Conservation (phyloP, 1,139 yeast genomes). For the Blastobotrys capitulatus region DNA sequence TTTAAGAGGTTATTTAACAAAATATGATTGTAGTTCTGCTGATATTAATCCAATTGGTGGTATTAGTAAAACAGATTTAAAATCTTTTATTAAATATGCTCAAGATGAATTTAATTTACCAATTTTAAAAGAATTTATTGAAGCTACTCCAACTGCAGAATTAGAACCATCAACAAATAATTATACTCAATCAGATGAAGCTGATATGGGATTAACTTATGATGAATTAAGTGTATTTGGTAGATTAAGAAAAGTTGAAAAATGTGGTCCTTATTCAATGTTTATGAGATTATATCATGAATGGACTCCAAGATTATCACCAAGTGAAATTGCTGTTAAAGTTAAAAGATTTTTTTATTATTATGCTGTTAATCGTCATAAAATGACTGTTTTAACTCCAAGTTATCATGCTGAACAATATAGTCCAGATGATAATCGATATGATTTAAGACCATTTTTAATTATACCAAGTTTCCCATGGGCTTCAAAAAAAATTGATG, state of each 20-base stretch:
- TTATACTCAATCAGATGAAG: conserved; percentile 93
- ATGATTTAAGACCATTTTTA: conserved; percentile 88
- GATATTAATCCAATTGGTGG: conserved; percentile 98
- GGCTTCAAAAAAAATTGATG: conserved; percentile 85
- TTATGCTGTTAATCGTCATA: conserved; percentile 92
- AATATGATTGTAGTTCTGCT: conserved; percentile 95
- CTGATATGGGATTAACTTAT: conserved; percentile 97
- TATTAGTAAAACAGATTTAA: conserved; percentile 87
- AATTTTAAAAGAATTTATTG: conserved; percentile 65
- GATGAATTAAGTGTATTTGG: conserved; percentile 92
- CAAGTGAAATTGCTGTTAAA: conserved; percentile 82
- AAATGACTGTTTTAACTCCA: conserved; percentile 95
- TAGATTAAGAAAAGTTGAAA: conserved; percentile 81
- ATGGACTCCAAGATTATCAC: conserved; percentile 83
- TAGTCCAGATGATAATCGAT: conserved; percentile 96
- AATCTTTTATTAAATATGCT: conserved; percentile 79
- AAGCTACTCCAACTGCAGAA: conserved; percentile 97
- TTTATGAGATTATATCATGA: conserved; percentile 82
- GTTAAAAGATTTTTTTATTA: conserved; percentile 89
- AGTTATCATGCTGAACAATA: conserved; percentile 96
- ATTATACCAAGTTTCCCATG: conserved; percentile 87
- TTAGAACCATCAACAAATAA: conserved; percentile 89
- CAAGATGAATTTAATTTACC: conserved; percentile 65
- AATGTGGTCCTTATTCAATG: conserved; percentile 96
- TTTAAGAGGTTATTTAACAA: conserved; percentile 88